These are phyloP conservation scores for Phalaenopsis equestris DNA, from an alignment of 106 monocot genomes.

Conservation along the genomic window DNA sequence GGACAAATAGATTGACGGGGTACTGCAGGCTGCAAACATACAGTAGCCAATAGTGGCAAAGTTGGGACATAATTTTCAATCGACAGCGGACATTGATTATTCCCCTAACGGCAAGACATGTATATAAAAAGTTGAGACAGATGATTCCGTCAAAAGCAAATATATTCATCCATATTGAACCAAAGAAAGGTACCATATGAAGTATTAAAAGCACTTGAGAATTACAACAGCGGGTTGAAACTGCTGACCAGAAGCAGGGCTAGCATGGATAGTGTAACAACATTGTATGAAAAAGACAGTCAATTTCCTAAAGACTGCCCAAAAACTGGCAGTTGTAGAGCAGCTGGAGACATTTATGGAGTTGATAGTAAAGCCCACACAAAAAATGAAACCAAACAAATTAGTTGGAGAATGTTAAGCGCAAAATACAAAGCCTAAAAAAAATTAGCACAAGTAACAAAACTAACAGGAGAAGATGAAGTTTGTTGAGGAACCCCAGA, in stretches of 20 bases:
- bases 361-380: slow-evolving; percentile 39
- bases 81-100: slow-evolving; percentile 25
- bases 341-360: slow-evolving; percentile 51
- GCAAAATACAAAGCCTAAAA: not conserved
- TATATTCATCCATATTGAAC: not conserved
- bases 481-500: slow-evolving; percentile 40
- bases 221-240: slow-evolving; percentile 80
- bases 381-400: slow-evolving; percentile 5
- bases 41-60: slow-evolving; percentile 20
- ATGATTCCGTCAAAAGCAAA: not conserved
- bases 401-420: not conserved
- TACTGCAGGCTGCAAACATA: slow-evolving; percentile 62
- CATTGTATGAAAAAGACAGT: slow-evolving; percentile 81
- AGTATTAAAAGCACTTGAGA: slow-evolving; percentile 28
- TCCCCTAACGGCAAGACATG: slow-evolving; percentile 25
- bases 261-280: slow-evolving; percentile 42
- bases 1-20: slow-evolving; percentile 32
- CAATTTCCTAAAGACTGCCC: slow-evolving; percentile 50
- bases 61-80: slow-evolving; percentile 17
- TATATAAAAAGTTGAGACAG: not conserved
- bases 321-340: slow-evolving; percentile 89
- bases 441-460: not conserved
- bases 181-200: not conserved
- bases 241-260: slow-evolving; percentile 73
- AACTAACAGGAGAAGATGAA: slow-evolving; percentile 33